phyloP scores from a whole-genome alignment of 495 filamentous ascomycete genomes.

The Tuber magnatum region DNA sequence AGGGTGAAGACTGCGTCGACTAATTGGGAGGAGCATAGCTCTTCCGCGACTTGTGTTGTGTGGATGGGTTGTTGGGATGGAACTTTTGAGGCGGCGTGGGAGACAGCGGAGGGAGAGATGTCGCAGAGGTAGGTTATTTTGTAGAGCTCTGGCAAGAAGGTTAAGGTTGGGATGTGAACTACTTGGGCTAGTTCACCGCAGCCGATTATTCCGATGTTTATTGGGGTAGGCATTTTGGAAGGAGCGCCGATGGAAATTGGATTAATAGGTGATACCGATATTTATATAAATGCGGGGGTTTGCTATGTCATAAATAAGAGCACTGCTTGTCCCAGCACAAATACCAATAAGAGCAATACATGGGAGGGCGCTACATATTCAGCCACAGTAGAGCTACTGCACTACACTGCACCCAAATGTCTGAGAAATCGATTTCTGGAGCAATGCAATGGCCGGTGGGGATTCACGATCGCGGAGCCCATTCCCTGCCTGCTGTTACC shows the following conservation, averaged over 20 bases:
- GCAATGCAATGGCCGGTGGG: neutral
- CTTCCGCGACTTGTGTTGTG: neutral
- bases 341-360: neutral
- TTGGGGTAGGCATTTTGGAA: neutral
- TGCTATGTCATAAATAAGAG: neutral
- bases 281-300: neutral
- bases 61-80: slow-evolving; percentile 1
- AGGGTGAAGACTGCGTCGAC: slow-evolving; percentile 51
- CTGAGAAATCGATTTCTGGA: neutral
- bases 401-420: neutral
- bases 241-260: neutral
- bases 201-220: slow-evolving; percentile 48
- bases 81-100: slow-evolving; percentile 34
- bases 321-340: neutral
- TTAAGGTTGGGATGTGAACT: slow-evolving; percentile 48
- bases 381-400: neutral
- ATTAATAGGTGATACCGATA: neutral
- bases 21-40: slow-evolving; percentile 36
- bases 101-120: slow-evolving; percentile 40
- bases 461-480: neutral
- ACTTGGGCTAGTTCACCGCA: slow-evolving; percentile 48
- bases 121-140: slow-evolving; percentile 45
- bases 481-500: neutral
- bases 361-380: neutral
- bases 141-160: slow-evolving; percentile 44